phyloP scores from a whole-genome alignment of 139 green algal species.

The Coelastrella sp. region DNA sequence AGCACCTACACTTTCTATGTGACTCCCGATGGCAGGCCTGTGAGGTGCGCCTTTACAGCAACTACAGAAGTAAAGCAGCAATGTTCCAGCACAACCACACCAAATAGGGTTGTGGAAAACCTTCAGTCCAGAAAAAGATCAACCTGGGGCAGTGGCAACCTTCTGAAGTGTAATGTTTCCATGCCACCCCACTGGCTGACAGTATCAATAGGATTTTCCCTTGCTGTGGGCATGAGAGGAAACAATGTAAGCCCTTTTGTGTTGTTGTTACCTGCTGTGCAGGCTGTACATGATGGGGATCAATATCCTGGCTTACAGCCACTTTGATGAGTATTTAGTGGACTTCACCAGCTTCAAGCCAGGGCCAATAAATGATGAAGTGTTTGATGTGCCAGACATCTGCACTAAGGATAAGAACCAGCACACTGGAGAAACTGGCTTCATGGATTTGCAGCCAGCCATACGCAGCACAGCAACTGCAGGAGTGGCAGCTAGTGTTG shows the following conservation, averaged over 20 bases:
- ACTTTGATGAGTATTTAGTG: conserved; percentile 60
- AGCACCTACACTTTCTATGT: conserved; percentile 66
- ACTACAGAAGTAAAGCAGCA: no score
- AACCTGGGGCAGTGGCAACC: no score
- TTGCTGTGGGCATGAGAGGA: no score
- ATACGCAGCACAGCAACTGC: not conserved
- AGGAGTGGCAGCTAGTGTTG: not conserved
- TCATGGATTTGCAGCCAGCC: not conserved
- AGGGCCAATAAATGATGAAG: not conserved
- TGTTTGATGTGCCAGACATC: conserved; percentile 45
- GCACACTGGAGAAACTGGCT: conserved; percentile 2
- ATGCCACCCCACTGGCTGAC: no score
- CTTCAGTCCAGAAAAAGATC: no score
- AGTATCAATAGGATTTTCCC: no score
- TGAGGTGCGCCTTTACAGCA: not conserved
- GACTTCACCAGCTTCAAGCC: conserved; percentile 58
- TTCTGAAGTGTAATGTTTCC: no score
- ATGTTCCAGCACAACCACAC: no score
- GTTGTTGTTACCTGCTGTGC: no score
- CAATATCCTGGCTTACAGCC: conserved; percentile 55
- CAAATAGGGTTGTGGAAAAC: no score
- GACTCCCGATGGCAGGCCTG: conserved; percentile 8
- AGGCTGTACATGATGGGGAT: conserved; percentile 66
- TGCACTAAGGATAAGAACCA: conserved; percentile 39
- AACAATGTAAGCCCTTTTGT: no score